phyloP scores from a whole-genome alignment of 305 asterid species.

The Striga hermonthica region DNA sequence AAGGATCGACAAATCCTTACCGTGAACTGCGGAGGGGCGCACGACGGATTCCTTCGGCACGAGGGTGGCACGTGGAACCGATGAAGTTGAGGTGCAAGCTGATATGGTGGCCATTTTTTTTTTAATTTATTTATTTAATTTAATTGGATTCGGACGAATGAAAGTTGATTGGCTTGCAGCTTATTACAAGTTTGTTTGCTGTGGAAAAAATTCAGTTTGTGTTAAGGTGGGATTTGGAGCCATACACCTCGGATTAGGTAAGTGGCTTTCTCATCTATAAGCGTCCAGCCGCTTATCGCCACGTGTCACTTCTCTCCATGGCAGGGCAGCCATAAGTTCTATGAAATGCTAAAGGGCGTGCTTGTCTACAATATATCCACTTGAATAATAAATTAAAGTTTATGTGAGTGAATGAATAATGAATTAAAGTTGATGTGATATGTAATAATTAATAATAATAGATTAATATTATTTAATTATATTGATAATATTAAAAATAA shows the following conservation, averaged over 20 bases:
- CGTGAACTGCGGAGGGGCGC: constrained; percentile 45
- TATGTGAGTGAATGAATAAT: not conserved
- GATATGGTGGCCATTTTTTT: constrained; percentile 30
- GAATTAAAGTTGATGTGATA: not conserved
- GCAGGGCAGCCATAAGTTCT: constrained; percentile 30
- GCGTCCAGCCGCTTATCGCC: constrained; percentile 48
- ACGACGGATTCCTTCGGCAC: constrained; percentile 39
- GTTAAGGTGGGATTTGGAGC: constrained; percentile 29
- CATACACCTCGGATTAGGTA: constrained; percentile 48
- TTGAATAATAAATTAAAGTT: too few species aligned
- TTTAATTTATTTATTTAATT: not conserved
- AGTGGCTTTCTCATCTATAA: constrained; percentile 45
- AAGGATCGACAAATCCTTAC: constrained; percentile 27
- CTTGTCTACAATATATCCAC: too few species aligned
- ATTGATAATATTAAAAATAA: too few species aligned
- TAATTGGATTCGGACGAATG: constrained; percentile 8
- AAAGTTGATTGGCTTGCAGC: constrained; percentile 3
- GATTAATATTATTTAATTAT: too few species aligned
- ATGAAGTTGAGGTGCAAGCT: constrained; percentile 53
- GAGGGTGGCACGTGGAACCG: constrained; percentile 50
- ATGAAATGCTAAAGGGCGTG: not conserved
- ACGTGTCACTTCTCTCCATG: constrained; percentile 42
- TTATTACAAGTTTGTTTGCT: not conserved
- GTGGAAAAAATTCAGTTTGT: constrained; percentile 14
- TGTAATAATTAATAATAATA: too few species aligned